These are phyloP conservation scores for Musa balbisiana DNA, from an alignment of 202 grass and related monocot species.

Conservation along the genomic window DNA sequence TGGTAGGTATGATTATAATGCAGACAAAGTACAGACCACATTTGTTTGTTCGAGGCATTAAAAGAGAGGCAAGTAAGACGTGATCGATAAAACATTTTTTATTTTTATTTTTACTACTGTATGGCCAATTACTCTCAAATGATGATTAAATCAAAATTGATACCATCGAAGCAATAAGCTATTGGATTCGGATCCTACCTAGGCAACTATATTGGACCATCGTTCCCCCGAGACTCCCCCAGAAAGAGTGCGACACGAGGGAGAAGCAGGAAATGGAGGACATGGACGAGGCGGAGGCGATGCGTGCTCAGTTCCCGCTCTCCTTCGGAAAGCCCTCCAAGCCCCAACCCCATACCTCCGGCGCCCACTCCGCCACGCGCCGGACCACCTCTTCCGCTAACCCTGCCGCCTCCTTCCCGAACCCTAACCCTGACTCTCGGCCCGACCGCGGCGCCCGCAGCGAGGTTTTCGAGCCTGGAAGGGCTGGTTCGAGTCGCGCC, in stretches of 20 bases:
- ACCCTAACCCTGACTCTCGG: conserved; percentile 40
- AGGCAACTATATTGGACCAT: too few relatives aligned
- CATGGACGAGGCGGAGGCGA: conserved; percentile 79
- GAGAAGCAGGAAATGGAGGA: conserved; percentile 36
- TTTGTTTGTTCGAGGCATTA: too few relatives aligned
- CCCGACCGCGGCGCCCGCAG: conserved; percentile 12
- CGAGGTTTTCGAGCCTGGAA: conserved; percentile 28
- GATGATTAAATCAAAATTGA: too few relatives aligned
- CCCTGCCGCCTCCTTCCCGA: conserved; percentile 2
- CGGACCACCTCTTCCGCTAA: conserved; percentile 21
- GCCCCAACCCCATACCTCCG: conserved; percentile 23
- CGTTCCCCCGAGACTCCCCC: background rate
- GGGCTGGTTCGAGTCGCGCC: conserved; percentile 2
- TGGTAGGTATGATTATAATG: too few relatives aligned
- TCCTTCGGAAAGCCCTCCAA: conserved; percentile 68
- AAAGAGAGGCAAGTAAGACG: too few relatives aligned
- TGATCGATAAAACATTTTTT: too few relatives aligned
- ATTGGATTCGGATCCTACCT: too few relatives aligned
- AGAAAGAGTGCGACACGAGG: background rate
- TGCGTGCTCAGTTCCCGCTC: conserved; percentile 69
- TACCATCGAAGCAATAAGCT: too few relatives aligned
- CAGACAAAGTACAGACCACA: too few relatives aligned
- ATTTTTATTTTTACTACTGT: too few relatives aligned
- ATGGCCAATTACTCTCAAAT: too few relatives aligned
- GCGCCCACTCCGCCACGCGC: conserved; percentile 61